Evolutionary conservation across 345 rosid genomes (phyloP).

Genomic region (Eucalyptus guilfoylei): DNA sequence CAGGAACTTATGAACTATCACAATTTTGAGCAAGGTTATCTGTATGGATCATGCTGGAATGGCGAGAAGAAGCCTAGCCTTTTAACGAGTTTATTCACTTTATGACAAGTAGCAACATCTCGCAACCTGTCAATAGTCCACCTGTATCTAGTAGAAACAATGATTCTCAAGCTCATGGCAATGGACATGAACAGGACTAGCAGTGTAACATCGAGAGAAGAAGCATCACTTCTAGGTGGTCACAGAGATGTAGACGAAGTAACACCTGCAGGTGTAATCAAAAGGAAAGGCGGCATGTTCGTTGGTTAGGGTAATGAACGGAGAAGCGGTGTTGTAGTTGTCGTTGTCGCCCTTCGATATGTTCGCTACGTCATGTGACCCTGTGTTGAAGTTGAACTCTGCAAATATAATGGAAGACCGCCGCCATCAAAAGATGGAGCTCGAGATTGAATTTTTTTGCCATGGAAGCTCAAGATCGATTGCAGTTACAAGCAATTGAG

Average conservation of each 20-base stretch:
- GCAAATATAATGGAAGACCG: neutral
- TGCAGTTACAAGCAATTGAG: neutral
- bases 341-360: neutral
- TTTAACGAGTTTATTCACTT: neutral
- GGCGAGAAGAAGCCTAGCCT: neutral
- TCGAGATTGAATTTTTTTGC: neutral
- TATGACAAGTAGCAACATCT: neutral
- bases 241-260: neutral
- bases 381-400: neutral
- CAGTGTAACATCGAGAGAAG: neutral
- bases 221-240: neutral
- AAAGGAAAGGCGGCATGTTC: neutral
- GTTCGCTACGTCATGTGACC: rapidly evolving
- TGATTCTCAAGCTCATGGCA: neutral
- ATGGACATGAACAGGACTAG: neutral
- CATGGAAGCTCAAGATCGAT: neutral
- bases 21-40: neutral
- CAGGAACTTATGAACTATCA: neutral
- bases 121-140: neutral
- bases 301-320: neutral
- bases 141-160: neutral
- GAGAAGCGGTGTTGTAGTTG: neutral
- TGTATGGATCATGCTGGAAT: neutral
- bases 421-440: neutral
- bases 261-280: neutral